Evolutionary conservation across 768 basidiomycete genomes (phyloP), one percentile per base, ranked within the genome.

Genomic region (Tricholoma furcatifolium): DNA sequence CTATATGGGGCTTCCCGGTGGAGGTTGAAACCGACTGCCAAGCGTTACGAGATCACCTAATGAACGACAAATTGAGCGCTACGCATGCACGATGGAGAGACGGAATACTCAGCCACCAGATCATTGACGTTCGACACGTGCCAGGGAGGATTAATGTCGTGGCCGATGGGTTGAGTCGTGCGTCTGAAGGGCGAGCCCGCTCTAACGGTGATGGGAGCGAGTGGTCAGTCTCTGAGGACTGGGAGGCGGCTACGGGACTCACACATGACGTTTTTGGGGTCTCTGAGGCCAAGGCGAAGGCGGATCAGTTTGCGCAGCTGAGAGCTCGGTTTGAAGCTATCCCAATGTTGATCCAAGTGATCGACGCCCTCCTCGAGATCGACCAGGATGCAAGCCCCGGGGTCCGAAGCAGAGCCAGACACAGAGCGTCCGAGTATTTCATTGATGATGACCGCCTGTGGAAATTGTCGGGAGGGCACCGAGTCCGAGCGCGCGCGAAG

Each of bases 1-100:
- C n/a, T n/a, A n/a, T n/a, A n/a, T n/a, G n/a, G n/a, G n/a, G n/a
- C n/a, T n/a, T n/a, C n/a, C n/a, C n/a, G n/a, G n/a, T n/a, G n/a
- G n/a, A n/a, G n/a, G n/a, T n/a, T n/a, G n/a, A n/a, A n/a, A n/a
- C n/a, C n/a, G n/a, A n/a, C n/a, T n/a, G n/a, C n/a, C n/a, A n/a
- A n/a, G n/a, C n/a, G n/a, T n/a, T n/a, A n/a, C n/a, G n/a, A n/a
- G n/a, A n/a, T n/a, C n/a, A n/a, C n/a, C n/a, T n/a, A n/a, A n/a
- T n/a, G n/a, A n/a, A n/a, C n/a, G n/a, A n/a, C n/a, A n/a, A n/a
- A n/a, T n/a, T n/a, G 58, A 60, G 50, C 36, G 58, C 60, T 6
- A 61, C 61, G 4, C 69, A 72, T 50, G 62, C 66, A 7, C 41
- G 70, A 6, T 72, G 50, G 50, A 20, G 62, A 12, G 72, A 75